Evolutionary conservation across 2,329 filamentous ascomycete genomes (phyloP), one percentile per base, ranked within the genome.

Genomic region (Cladosporium cucumerinum): DNA sequence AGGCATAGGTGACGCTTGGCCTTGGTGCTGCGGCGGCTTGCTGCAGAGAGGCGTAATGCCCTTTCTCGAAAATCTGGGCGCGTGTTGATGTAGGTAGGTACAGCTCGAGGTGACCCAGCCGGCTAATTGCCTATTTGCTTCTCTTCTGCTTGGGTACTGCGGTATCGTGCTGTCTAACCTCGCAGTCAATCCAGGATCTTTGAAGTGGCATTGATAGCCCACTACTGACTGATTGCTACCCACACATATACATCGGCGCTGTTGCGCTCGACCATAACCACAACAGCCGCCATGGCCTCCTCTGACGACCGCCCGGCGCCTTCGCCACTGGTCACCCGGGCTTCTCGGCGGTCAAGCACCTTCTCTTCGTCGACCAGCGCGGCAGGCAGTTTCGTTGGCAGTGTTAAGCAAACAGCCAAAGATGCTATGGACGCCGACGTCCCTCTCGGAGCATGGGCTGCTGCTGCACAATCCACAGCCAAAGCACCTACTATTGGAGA

Each of bases 371-470:
- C 55, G 10, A 55, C 21, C 26, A 57, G 51, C 36, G 61, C 36
- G 21, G 52, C 61, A 32, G 61, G 61, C n/a, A 64, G 39, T 36
- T n/a, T 64, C 21, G 52, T 54, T 16, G 61, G 61, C 16, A 64
- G 61, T 32, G 61, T 64, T 10, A 57, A 51, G 43, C 36, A 64
- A 34, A 51, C 46, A 8, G 54, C 61, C 25, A 57, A 58, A 39
- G 55, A 64, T 52, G 61, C 61, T n/a, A 49, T 64, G 61, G 46
- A 64, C 16, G 61, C 55, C 36, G 63, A 76, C 54, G 73, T 75
- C 8, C 78, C 78, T 3, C 73, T 75, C 0, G 78, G 79, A 48
- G 78, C 80, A 74, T 79, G 77, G 79, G 78, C 80, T n/a, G 80
- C 80, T 0, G 79, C 79, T 1, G 80, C 78, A 14, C 72, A 69